Conservation (phyloP, 2,329 filamentous ascomycete genomes). For the Knoxdaviesia capensis region DNA sequence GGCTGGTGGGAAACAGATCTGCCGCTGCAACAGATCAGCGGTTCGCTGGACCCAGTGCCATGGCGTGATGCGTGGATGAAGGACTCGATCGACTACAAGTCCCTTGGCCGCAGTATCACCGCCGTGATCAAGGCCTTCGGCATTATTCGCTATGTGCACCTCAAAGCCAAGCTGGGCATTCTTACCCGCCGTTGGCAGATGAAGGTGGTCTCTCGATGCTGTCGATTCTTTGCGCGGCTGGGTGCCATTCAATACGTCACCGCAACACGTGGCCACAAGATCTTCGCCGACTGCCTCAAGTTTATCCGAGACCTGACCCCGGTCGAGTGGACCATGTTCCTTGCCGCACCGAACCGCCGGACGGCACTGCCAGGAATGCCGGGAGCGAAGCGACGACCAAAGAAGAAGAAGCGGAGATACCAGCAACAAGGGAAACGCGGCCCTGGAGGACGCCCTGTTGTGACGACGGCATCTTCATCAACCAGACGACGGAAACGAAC, state of each 20-base stretch:
- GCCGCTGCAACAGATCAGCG: constrained; percentile 16
- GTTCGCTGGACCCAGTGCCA: constrained; percentile 30
- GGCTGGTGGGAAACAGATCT: constrained; percentile 14
- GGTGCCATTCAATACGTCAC: constrained; percentile 37
- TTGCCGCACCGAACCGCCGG: constrained; percentile 7
- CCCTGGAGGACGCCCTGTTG: no score
- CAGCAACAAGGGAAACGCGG: no score
- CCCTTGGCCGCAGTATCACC: constrained; percentile 35
- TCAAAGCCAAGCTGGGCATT: constrained; percentile 36
- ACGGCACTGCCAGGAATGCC: no score
- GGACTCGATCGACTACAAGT: constrained; percentile 35
- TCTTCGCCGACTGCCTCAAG: constrained; percentile 42
- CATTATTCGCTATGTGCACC: constrained; percentile 35
- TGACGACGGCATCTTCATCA: no score
- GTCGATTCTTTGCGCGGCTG: constrained; percentile 33
- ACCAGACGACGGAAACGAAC: no score
- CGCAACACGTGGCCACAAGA: constrained; percentile 28
- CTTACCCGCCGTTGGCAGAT: constrained; percentile 35
- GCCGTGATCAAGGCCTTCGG: constrained; percentile 36
- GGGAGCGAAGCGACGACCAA: no score
- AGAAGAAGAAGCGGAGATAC: no score
- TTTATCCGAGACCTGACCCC: constrained; percentile 33
- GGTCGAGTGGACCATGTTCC: constrained; percentile 34
- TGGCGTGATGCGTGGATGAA: constrained; percentile 37
- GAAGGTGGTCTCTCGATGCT: constrained; percentile 37